These are phyloP conservation scores for Geotrichum carabidarum DNA, from an alignment of 1,139 yeast genomes.

Conservation along the genomic window DNA sequence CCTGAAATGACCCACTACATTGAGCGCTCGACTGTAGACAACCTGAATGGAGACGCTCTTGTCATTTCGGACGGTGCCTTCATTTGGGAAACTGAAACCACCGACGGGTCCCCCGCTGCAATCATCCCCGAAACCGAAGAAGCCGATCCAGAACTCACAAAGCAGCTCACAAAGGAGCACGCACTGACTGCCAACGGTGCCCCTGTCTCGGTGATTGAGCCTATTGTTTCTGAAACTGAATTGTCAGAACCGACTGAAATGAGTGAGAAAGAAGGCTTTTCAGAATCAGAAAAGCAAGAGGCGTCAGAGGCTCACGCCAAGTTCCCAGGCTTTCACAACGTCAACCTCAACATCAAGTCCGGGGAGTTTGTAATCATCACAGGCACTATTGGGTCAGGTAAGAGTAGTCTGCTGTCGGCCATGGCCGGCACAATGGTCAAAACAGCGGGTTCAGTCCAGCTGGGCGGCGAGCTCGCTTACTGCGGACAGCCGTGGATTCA, in stretches of 20 bases:
- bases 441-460: constrained; percentile 44
- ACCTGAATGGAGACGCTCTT: constrained; percentile 43
- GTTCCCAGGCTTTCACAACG: constrained; percentile 45
- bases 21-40: constrained; percentile 34
- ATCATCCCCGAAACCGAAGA: too few species aligned
- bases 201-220: constrained; percentile 33
- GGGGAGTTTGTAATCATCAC: constrained; percentile 67
- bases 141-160: constrained; percentile 21
- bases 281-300: too few species aligned
- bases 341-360: constrained; percentile 44
- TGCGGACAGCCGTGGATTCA: constrained; percentile 77
- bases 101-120: too few species aligned
- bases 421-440: constrained; percentile 58
- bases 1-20: constrained; percentile 36
- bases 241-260: constrained; percentile 33
- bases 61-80: constrained; percentile 49
- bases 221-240: constrained; percentile 35
- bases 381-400: constrained; percentile 69
- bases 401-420: constrained; percentile 58
- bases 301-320: constrained; percentile 21
- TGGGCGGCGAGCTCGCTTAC: constrained; percentile 38
- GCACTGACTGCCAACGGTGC: constrained; percentile 27
- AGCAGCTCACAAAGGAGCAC: constrained; percentile 8
- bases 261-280: too few species aligned
- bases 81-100: constrained; percentile 66